Conservation (phyloP, 495 filamentous ascomycete species). For the Penicillium fimorum region DNA sequence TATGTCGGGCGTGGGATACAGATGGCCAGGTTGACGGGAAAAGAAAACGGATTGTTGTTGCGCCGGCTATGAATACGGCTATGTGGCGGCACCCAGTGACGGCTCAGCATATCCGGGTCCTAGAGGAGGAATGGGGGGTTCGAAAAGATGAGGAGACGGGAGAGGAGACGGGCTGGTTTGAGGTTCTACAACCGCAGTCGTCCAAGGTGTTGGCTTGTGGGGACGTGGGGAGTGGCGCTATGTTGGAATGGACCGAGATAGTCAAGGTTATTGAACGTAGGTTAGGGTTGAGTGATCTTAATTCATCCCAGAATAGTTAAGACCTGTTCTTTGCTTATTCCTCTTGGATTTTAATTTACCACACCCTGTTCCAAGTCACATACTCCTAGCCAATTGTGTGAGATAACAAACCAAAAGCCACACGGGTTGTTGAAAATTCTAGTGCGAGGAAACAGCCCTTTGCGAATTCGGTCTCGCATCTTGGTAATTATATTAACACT, state of each 20-base stretch:
- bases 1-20: conserved; percentile 77
- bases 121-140: conserved; percentile 65
- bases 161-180: conserved; percentile 59
- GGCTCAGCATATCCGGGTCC: conserved; percentile 54
- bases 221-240: conserved; percentile 63
- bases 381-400: background rate
- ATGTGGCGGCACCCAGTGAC: conserved; percentile 81
- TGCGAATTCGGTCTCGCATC: too few relatives aligned
- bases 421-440: background rate
- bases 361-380: background rate
- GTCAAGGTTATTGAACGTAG: conserved; percentile 51
- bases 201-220: conserved; percentile 69
- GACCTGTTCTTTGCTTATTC: background rate
- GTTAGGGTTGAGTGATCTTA: conserved; percentile 5
- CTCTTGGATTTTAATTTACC: background rate
- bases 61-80: conserved; percentile 71
- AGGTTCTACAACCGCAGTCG: conserved; percentile 59
- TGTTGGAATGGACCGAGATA: conserved; percentile 66
- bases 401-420: background rate
- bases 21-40: conserved; percentile 53
- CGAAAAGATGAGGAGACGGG: conserved; percentile 5
- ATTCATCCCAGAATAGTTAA: background rate
- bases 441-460: too few relatives aligned
- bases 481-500: too few relatives aligned
- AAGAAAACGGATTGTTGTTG: conserved; percentile 50